These are phyloP conservation scores for Coemansia sp. DNA, from an alignment of 192 early-diverging fungal genomes.

Conservation along the genomic window DNA sequence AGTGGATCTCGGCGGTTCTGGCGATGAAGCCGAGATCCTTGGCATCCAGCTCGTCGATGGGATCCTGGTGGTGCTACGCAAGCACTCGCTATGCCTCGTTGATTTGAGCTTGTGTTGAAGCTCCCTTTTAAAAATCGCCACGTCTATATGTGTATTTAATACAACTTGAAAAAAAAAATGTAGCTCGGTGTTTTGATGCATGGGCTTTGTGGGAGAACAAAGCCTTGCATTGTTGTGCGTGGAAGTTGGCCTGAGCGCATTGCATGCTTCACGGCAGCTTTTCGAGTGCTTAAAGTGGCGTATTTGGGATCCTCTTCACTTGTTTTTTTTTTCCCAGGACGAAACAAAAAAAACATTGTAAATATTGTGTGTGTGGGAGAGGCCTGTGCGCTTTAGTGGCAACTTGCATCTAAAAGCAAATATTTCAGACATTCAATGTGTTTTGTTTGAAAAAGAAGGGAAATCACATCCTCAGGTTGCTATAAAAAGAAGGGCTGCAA, in stretches of 20 bases:
- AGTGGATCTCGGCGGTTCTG: slow-evolving; percentile 27
- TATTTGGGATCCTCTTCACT: neutral
- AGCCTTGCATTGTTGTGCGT: neutral
- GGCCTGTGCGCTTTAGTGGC: too few species aligned
- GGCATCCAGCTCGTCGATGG: slow-evolving; percentile 28
- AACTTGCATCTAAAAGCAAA: too few species aligned
- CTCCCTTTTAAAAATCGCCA: neutral
- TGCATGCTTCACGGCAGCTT: neutral
- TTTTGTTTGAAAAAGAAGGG: too few species aligned
- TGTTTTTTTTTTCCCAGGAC: neutral
- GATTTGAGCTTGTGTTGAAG: slow-evolving; percentile 20
- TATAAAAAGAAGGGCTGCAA: too few species aligned
- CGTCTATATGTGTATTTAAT: neutral
- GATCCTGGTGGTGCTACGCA: slow-evolving; percentile 25
- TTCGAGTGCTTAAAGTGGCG: neutral
- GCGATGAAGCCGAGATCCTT: slow-evolving; percentile 20
- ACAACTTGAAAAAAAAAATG: neutral
- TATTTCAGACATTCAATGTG: too few species aligned
- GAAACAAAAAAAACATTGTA: too few species aligned
- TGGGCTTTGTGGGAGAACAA: neutral
- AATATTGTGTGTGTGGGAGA: too few species aligned
- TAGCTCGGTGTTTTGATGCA: too few species aligned
- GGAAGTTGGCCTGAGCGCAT: neutral
- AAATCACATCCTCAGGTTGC: too few species aligned
- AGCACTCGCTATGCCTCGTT: slow-evolving; percentile 15